Conservation (phyloP, 1,284 basidiomycete species). For the Austroboletus niveus region DNA sequence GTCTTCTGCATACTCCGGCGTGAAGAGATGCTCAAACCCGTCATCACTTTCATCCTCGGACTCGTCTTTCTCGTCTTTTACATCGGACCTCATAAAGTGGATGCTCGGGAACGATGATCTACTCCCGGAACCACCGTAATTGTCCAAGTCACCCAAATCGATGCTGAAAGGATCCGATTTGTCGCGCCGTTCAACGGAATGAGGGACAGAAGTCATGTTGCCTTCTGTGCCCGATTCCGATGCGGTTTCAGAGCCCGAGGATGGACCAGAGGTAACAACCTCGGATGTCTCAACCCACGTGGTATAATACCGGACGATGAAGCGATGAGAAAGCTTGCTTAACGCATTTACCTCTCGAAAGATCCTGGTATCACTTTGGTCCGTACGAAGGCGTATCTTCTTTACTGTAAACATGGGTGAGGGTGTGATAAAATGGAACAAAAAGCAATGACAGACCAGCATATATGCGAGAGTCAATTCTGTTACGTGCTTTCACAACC, state of each 20-base stretch:
- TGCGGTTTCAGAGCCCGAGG: constrained; percentile 44
- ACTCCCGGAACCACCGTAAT: constrained; percentile 45
- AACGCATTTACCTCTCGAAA: neutral
- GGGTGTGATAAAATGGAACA: too few species aligned
- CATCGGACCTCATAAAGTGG: constrained; percentile 54
- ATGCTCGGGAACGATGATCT: constrained; percentile 76
- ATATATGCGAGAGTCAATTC: neutral
- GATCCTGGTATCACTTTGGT: constrained; percentile 58
- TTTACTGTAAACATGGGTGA: neutral
- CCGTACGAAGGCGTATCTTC: constrained; percentile 42
- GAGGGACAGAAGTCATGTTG: constrained; percentile 54
- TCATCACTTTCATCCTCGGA: constrained; percentile 39
- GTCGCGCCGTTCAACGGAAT: constrained; percentile 32
- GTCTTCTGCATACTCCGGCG: constrained; percentile 29
- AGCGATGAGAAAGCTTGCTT: constrained; percentile 47
- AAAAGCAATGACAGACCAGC: neutral
- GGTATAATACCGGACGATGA: constrained; percentile 44
- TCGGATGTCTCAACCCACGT: too few species aligned
- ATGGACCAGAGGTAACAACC: constrained; percentile 32
- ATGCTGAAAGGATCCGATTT: constrained; percentile 52
- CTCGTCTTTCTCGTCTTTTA: constrained; percentile 43
- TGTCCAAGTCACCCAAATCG: constrained; percentile 61
- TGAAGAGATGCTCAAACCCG: constrained; percentile 39
- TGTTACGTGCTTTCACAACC: constrained; percentile 68
- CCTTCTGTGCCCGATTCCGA: constrained; percentile 42